Evolutionary conservation across 2,329 filamentous ascomycete genomes (phyloP), one percentile per base, ranked within the genome.

Genomic region (Mariannaea elegans): DNA sequence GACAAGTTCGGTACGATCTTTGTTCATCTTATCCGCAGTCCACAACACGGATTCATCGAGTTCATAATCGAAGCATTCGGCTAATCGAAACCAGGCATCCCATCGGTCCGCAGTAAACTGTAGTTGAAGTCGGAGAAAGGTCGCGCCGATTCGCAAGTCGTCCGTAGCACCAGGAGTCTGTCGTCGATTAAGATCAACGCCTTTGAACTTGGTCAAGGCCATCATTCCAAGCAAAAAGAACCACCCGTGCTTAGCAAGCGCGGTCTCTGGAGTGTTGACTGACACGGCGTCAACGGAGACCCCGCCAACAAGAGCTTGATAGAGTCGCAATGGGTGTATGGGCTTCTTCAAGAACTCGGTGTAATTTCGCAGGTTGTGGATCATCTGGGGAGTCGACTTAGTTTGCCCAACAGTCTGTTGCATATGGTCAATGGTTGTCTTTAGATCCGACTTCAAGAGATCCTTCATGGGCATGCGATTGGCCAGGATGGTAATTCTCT

Each of bases 21-120:
- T 94, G 76, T 97, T 97, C 77, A 97, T 89, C 76, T 96, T 97
- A 67, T 97, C 93, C 1, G 93, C 91, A 18, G 90, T 91, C 93
- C 93, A 97, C 5, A 94, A 86, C 5, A 96, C 91, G 7, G 89
- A 87, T 74, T 97, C 93, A 63, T 97, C 93, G 13, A 97, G 80
- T 69, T 96, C 93, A 49, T 92, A 90, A 75, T 97, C 93, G 70
- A 93, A 94, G 47, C 91, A 92, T 74, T 97, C 93, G 0, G 90
- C 93, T 21, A 97, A 84, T 12, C 92, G 87, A 74, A 94, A 95
- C 93, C 93, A 97, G 0, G 91, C 90, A 73, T 97, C 91, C 93
- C 93, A 97, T 56, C 89, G 87, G 38, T 93, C 89, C 2, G 88
- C 86, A 2, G 90, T 92, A 73, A 92, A 93, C 66, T 97, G 92